Percentiles rank a stretch among this genome's conserved stretches.
Conservation (phyloP, 257 asterid species). For the Fraxinus cuspidata region DNA sequence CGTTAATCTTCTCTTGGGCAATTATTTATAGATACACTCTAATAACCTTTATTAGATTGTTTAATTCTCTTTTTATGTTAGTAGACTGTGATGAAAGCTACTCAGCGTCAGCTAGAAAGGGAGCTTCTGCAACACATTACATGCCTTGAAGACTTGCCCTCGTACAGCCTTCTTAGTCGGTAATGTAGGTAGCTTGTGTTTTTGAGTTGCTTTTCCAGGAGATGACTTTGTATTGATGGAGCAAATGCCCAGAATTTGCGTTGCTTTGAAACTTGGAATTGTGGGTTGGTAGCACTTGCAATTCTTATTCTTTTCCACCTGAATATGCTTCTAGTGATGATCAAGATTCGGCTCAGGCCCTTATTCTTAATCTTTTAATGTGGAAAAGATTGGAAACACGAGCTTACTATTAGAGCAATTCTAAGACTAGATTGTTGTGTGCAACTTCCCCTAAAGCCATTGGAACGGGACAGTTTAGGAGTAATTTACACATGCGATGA, state of each 20-base stretch:
- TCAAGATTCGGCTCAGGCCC: no score
- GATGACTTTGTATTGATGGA: background rate
- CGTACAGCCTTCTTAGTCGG: conserved; percentile 70
- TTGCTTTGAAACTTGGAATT: background rate
- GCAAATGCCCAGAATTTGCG: background rate
- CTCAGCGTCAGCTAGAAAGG: conserved; percentile 90
- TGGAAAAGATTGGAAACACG: no score
- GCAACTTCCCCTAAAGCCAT: no score
- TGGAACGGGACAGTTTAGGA: no score
- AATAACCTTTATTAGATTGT: background rate
- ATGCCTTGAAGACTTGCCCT: conserved; percentile 87
- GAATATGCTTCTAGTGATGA: no score
- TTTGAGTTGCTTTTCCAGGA: background rate
- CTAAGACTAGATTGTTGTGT: no score
- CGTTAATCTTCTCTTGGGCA: background rate
- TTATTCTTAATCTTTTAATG: no score
- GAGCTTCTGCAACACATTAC: conserved; percentile 80
- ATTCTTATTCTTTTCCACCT: no score
- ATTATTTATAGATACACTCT: background rate
- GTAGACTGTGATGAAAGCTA: conserved; percentile 95
- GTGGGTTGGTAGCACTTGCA: no score
- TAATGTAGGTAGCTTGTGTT: conserved; percentile 32
- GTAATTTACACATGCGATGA: no score
- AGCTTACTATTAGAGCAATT: no score
- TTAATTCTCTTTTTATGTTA: background rate